A percentile compares a stretch with the other conserved stretches of the same genome.
Conservation (phyloP, 495 filamentous ascomycete genomes). For the Neurospora tetraspora region DNA sequence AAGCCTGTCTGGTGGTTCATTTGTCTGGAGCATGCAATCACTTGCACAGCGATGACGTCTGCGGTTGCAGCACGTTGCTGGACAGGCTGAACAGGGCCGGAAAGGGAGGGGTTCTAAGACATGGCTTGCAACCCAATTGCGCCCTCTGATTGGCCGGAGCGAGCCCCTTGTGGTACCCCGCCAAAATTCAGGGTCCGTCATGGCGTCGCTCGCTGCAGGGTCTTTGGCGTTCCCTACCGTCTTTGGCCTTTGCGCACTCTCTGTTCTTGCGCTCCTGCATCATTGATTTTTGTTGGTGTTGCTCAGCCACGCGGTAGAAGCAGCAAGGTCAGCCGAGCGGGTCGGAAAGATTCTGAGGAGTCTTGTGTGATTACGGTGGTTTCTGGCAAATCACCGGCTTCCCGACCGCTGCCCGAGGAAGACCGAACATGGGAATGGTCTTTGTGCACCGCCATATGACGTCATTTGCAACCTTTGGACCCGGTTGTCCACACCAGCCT, state of each 20-base stretch:
- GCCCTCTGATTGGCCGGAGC: slow-evolving; percentile 6
- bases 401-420: neutral
- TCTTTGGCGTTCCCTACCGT: neutral
- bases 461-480: neutral
- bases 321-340: neutral
- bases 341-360: neutral
- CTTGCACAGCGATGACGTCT: slow-evolving; percentile 17
- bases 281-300: neutral
- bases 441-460: neutral
- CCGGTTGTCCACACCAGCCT: neutral
- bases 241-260: neutral
- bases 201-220: slow-evolving; percentile 11
- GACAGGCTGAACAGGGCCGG: neutral
- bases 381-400: neutral
- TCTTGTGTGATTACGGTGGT: neutral
- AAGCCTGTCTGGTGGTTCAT: neutral
- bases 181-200: slow-evolving; percentile 7
- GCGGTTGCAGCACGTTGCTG: slow-evolving; percentile 2
- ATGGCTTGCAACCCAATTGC: slow-evolving; percentile 4
- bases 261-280: neutral
- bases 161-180: neutral
- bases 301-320: neutral
- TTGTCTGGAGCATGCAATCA: neutral
- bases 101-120: slow-evolving; percentile 4
- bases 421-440: neutral